Conservation (phyloP, 2,329 filamentous ascomycete species). For the Geosmithia putterillii region DNA sequence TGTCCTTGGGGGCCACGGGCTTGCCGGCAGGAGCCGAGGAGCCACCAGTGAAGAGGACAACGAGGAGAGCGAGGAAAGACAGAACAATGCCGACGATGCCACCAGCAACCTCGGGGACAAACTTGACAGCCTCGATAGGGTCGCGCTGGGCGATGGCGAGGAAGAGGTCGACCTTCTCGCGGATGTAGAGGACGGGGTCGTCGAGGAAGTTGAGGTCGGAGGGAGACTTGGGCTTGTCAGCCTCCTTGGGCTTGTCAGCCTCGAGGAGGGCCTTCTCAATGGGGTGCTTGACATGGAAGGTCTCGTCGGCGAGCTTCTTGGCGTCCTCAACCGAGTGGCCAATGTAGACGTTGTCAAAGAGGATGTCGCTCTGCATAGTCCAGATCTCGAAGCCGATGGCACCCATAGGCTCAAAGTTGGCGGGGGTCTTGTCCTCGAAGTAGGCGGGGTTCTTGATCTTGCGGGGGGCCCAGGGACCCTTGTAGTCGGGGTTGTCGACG, state of each 20-base stretch:
- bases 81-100: constrained; percentile 60
- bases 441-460: constrained; percentile 96
- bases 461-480: constrained; percentile 85
- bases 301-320: constrained; percentile 76
- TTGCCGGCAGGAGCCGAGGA: constrained; percentile 60
- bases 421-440: constrained; percentile 92
- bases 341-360: constrained; percentile 99
- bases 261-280: constrained; percentile 73
- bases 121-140: constrained; percentile 73
- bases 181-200: constrained; percentile 76
- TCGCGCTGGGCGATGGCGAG: constrained; percentile 69
- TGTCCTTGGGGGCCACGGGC: constrained; percentile 50
- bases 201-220: constrained; percentile 78
- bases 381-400: constrained; percentile 99
- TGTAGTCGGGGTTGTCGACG: constrained; percentile 97
- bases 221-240: constrained; percentile 54
- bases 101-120: constrained; percentile 83
- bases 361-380: constrained; percentile 99
- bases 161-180: constrained; percentile 91
- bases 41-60: constrained; percentile 47
- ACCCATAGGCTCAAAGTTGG: constrained; percentile 97
- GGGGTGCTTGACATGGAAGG: constrained; percentile 78
- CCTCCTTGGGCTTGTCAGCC: constrained; percentile 64
- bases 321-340: constrained; percentile 93
- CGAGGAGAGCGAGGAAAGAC: constrained; percentile 57